Percentiles rank a stretch among this genome's conserved stretches.
Evolutionary conservation across 148 eudicot species (phyloP).

Genomic region (Rhododendron henanense): DNA sequence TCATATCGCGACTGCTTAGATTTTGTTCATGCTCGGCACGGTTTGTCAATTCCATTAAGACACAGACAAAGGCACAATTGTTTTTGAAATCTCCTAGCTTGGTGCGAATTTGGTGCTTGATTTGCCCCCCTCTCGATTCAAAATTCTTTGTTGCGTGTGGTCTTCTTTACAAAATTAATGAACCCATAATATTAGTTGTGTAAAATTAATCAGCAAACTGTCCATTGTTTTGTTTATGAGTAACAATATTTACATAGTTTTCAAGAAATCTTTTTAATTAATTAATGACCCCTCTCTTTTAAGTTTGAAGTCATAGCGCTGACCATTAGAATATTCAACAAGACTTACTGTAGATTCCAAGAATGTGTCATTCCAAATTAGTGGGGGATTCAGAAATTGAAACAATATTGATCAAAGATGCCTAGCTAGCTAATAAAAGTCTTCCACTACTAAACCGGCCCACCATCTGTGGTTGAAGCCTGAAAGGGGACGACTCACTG

Average conservation of each 20-base stretch:
- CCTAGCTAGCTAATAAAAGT: neutral
- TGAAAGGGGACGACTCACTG: too few relatives aligned
- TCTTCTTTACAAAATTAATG: too few relatives aligned
- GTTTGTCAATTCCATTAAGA: constrained; percentile 9
- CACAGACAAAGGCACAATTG: neutral
- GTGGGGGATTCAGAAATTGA: neutral
- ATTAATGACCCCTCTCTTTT: neutral
- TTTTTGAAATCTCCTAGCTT: neutral
- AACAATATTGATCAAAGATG: neutral
- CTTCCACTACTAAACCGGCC: neutral
- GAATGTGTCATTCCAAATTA: neutral
- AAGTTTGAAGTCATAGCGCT: neutral
- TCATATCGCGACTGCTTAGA: neutral
- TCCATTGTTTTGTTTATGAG: too few relatives aligned
- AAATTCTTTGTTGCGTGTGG: too few relatives aligned
- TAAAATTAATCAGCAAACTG: too few relatives aligned
- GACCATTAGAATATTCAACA: neutral
- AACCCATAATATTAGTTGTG: too few relatives aligned
- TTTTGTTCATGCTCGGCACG: neutral
- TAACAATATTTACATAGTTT: too few relatives aligned
- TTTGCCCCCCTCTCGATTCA: too few relatives aligned
- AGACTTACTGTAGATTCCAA: neutral
- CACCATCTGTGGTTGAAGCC: neutral
- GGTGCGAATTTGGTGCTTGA: too few relatives aligned
- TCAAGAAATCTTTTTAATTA: neutral